phyloP scores from a whole-genome alignment of 2,329 filamentous ascomycete species.

The Cladophialophora immunda region DNA sequence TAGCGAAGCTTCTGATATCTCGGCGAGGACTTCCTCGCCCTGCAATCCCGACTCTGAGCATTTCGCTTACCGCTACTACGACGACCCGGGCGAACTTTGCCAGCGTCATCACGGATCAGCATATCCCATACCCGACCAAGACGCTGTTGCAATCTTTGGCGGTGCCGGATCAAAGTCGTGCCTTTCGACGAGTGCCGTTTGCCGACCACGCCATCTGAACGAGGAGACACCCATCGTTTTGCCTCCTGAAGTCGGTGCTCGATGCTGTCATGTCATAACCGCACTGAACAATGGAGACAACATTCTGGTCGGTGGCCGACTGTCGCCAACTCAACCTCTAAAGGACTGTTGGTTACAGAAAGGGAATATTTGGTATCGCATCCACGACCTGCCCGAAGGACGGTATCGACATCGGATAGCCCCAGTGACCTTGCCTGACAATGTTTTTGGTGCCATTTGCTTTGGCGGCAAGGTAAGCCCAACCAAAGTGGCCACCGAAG shows the following conservation, averaged over 20 bases:
- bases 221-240: slow-evolving; percentile 50
- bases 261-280: slow-evolving; percentile 81
- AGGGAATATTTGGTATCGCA: slow-evolving; percentile 69
- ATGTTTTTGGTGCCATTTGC: slow-evolving; percentile 60
- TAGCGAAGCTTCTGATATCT: slow-evolving; percentile 39
- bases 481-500: slow-evolving; percentile 58
- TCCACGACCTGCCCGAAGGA: slow-evolving; percentile 70
- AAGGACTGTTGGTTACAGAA: slow-evolving; percentile 79
- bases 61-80: slow-evolving; percentile 45
- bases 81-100: slow-evolving; percentile 53
- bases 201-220: slow-evolving; percentile 27
- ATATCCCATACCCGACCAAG: slow-evolving; percentile 49
- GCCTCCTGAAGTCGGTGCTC: slow-evolving; percentile 50
- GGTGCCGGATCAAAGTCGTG: slow-evolving; percentile 58
- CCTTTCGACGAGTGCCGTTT: slow-evolving; percentile 54
- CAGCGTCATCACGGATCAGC: slow-evolving; percentile 69
- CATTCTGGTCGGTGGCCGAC: slow-evolving; percentile 78
- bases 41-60: slow-evolving; percentile 30
- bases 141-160: slow-evolving; percentile 51
- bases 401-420: slow-evolving; percentile 78
- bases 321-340: slow-evolving; percentile 74
- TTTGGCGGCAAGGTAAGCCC: slow-evolving; percentile 69
- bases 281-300: slow-evolving; percentile 65
- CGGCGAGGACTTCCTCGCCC: slow-evolving; percentile 38
- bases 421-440: slow-evolving; percentile 49